A percentile compares a stretch with the other conserved stretches of the same genome.
Evolutionary conservation across 1,139 yeast species (phyloP).

Genomic region (Yamadazyma pseudoaaseri): DNA sequence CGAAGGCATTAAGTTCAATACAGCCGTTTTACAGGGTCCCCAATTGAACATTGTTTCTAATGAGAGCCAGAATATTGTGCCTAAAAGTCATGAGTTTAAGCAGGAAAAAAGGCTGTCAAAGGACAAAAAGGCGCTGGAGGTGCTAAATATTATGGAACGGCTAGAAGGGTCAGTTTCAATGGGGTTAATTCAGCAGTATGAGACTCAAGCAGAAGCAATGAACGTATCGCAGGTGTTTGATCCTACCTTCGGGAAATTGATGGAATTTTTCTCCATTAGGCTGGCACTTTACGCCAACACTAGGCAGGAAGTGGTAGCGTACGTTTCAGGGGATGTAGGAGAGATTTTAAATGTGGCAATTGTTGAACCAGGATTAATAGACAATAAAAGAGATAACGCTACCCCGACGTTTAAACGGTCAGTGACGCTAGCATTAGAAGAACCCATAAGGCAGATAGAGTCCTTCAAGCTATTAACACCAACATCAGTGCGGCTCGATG

Average conservation of each 20-base stretch:
- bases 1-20: conserved; percentile 1
- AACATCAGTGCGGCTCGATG: conserved; percentile 16
- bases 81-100: background rate
- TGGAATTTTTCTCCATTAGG: conserved; percentile 21
- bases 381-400: conserved; percentile 9
- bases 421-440: conserved; percentile 20
- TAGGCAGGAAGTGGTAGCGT: conserved; percentile 26
- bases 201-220: conserved; percentile 8
- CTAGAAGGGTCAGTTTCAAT: conserved; percentile 7
- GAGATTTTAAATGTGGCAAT: conserved; percentile 15
- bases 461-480: conserved; percentile 18
- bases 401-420: conserved; percentile 20
- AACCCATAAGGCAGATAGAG: conserved; percentile 42
- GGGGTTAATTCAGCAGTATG: conserved; percentile 6
- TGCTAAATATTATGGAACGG: background rate
- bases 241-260: conserved; percentile 31
- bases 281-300: conserved; percentile 6
- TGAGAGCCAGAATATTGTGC: background rate
- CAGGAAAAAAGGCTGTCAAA: background rate
- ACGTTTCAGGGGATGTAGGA: conserved; percentile 32
- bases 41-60: conserved; percentile 2
- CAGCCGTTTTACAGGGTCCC: conserved; percentile 2
- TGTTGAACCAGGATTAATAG: conserved; percentile 7
- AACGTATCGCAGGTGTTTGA: conserved; percentile 28
- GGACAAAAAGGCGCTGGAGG: background rate